Base-by-base conservation (phyloP, 768 basidiomycete genomes). In the Strobilomyces dryophilus region DNA sequence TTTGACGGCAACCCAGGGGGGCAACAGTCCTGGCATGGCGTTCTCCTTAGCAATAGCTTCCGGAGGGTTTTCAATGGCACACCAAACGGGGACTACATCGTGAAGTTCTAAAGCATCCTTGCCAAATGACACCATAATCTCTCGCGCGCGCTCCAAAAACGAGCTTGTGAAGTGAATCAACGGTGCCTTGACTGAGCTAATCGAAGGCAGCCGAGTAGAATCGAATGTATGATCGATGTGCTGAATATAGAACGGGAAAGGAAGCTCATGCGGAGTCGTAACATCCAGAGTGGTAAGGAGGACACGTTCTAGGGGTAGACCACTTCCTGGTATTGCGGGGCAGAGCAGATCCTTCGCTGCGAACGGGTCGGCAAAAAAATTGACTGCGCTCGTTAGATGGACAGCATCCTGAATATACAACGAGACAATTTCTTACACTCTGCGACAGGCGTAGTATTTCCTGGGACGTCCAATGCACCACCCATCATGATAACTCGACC, bases 1-100 rank as follows among this genome's bases (percentile, higher is more conserved):
- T 54, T 63, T 71, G 27, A 63, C 61, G 15, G 75, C 73, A 47
- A 66, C 64, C 91, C 92, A 95, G 17, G 84, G 84, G 3, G 64
- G 61, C 37, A 52, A 72, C 65, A 66, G 75, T 50, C 29, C 54
- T 43, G 59, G 68, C 49, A 61, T 43, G 14, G 53, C 54, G 47
- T 61, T 41, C 50, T 52, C 62, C 44, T 61, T 51, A 34, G 68
- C 73, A 18, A 61, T 55, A 5, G n/a, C 24, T 40, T 71, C 68
- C 8, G 82, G 84, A 17, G 87, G 85, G 53, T 87, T 83, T 52
- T 78, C 77, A 15, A 91, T 81, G 2, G 91, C 89, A 67, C 85
- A 92, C 90, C 92, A 95, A 15, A 95, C 79, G 3, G 91, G 89
- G 11, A 85, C 84, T 42, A 93, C 87, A 61, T 98, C 94, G 62